Base-by-base conservation (phyloP, 1,139 yeast species). In the Hanseniaspora uvarum region DNA sequence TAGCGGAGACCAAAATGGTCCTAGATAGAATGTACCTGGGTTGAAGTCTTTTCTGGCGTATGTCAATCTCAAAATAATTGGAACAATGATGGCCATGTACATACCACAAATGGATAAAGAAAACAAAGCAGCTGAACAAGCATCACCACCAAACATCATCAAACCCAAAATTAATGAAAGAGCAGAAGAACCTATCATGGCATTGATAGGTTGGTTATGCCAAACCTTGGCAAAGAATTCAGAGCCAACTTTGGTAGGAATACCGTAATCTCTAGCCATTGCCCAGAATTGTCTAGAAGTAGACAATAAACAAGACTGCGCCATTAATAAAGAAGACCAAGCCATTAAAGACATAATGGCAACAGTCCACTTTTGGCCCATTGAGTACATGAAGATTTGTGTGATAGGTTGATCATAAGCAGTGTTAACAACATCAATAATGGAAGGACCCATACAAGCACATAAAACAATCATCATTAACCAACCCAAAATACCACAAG, bases 331-430 rank as follows among this genome's bases (percentile, higher is more conserved):
- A 62, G 78, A 83, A 40, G 81, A 79, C 59, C 72, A 65, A 2
- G 80, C 76, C 64, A 77, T 76, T 43, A 79, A 63, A 0, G 75
- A 62, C 81, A 79, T 77, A 53, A 81, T 76, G 1, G 80, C 82
- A 61, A 78, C 73, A 6, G 86, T 79, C 85, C 86, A 81, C 53
- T 72, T 70, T 62, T 76, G 77, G 34, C 88, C 88, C 56, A 82
- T 70, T 1, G 81, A 73, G 64, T 82, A 81, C 59, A 70, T 72
- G 58, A 80, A 72, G 54, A 82, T 72, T 65, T 80, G 85, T n/a
- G 88, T 86, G 68, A 78, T 73, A 53, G 79, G 77, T 58, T 74
- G 74, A 16, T 82, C 82, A 52, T 75, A 71, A 10, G 65, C 67
- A 1, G 79, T 64, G n/a, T 57, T 62, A 49, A 77, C 61, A 26